Evolutionary conservation across 2,329 filamentous ascomycete genomes (phyloP).

Genomic region (Leptodontidium sp.): DNA sequence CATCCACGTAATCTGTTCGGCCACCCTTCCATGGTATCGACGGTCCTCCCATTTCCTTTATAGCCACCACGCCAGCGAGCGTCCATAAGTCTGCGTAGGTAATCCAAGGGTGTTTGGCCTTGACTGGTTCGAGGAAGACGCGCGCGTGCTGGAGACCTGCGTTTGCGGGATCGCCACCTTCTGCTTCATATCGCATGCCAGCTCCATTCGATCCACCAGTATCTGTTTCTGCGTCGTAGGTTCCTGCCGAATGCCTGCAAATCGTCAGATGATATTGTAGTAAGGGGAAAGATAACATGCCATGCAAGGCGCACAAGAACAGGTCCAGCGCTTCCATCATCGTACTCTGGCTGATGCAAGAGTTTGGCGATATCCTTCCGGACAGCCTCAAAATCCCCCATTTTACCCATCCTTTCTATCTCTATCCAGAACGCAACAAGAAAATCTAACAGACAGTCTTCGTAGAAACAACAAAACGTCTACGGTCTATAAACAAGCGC

Average conservation of each 20-base stretch:
- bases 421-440: not conserved
- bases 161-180: conserved; percentile 71
- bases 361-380: conserved; percentile 61
- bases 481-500: conserved; percentile 28
- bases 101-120: conserved; percentile 66
- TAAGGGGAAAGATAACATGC: conserved; percentile 48
- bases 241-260: conserved; percentile 67
- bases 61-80: conserved; percentile 64
- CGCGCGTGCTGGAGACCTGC: conserved; percentile 70
- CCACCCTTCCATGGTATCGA: conserved; percentile 63
- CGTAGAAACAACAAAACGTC: conserved; percentile 21
- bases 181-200: conserved; percentile 70
- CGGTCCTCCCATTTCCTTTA: conserved; percentile 68
- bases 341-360: conserved; percentile 67
- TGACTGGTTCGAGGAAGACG: conserved; percentile 69
- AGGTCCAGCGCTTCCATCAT: conserved; percentile 70
- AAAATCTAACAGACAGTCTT: conserved; percentile 9
- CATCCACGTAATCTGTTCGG: conserved; percentile 68
- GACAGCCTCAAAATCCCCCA: conserved; percentile 71
- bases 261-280: conserved; percentile 10
- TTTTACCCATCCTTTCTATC: conserved; percentile 51
- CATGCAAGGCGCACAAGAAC: conserved; percentile 70
- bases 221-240: conserved; percentile 65
- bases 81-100: conserved; percentile 74
- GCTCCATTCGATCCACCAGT: conserved; percentile 72